Evolutionary conservation across 805 yeast species (phyloP).

Genomic region (Kazachstania psychrophila): DNA sequence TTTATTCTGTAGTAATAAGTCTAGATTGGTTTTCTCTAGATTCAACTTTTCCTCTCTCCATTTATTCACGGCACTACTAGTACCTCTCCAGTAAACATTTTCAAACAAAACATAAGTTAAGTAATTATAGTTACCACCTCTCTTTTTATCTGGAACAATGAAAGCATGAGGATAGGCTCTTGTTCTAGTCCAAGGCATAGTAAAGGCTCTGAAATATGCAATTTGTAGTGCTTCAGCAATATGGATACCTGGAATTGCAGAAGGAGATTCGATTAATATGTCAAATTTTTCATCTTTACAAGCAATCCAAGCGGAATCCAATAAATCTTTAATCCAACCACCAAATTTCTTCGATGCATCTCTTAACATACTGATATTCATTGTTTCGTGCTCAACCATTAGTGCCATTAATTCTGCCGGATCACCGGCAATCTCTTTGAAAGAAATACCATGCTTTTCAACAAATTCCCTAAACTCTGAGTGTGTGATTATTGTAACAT

Average conservation of each 20-base stretch:
- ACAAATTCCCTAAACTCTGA: slow-evolving; percentile 74
- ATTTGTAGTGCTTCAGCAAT: slow-evolving; percentile 86
- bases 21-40: slow-evolving; percentile 61
- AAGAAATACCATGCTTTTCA: slow-evolving; percentile 52
- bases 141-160: slow-evolving; percentile 84
- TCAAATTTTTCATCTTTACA: slow-evolving; percentile 59
- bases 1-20: slow-evolving; percentile 60
- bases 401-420: slow-evolving; percentile 87
- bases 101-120: slow-evolving; percentile 90
- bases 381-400: slow-evolving; percentile 85
- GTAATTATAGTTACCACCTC: slow-evolving; percentile 88
- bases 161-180: slow-evolving; percentile 96
- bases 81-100: slow-evolving; percentile 88
- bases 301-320: slow-evolving; percentile 73
- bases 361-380: slow-evolving; percentile 70
- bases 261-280: slow-evolving; percentile 86
- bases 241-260: slow-evolving; percentile 92
- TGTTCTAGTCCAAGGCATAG: slow-evolving; percentile 98
- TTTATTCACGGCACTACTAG: slow-evolving; percentile 71
- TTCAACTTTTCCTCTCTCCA: slow-evolving; percentile 71
- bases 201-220: slow-evolving; percentile 89
- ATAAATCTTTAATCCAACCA: slow-evolving; percentile 72
- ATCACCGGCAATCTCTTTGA: slow-evolving; percentile 77
- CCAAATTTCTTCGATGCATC: slow-evolving; percentile 77
- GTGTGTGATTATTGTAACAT: slow-evolving; percentile 79